Base-by-base conservation (phyloP, 2,329 filamentous ascomycete genomes). In the Fusarium tuaranense region DNA sequence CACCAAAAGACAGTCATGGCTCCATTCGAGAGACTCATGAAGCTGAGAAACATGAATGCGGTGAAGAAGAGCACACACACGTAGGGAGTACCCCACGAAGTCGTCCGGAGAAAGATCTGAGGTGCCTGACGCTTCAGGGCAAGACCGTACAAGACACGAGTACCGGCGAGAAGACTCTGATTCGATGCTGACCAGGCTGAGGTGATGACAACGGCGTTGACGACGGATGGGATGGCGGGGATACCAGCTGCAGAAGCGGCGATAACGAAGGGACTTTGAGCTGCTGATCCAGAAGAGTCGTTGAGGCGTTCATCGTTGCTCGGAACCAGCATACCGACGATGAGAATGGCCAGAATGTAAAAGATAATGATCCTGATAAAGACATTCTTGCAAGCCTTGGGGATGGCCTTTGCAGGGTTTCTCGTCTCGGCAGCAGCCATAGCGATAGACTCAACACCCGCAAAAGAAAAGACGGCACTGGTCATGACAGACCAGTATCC, bases 171-270 rank as follows among this genome's bases (percentile, higher is more conserved):
- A 38, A 95, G 84, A 78, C 88, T 90, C 74, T 92, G 90, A 75
- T 95, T 95, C 0, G 89, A 91, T 0, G 92, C 88, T 0, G 92
- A 94, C 83, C 90, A 92, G 0, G 92, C 92, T 0, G 92, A 93
- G 0, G 91, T 93, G 74, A 95, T 87, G 75, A 95, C 92, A 30
- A 95, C 87, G 39, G 92, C 93, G 80, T 96, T 96, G 82, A 95
- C 91, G 65, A 95, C 89, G 7, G 90, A 91, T 0, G 92, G 92
- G 6, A 95, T 88, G 8, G 88, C 91, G 6, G 85, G 86, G 67
- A 95, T 91, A 1, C 92, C 90, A 3, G 93, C 93, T 34, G 90
- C 88, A 13, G 88, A 86, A 41, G 92, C 91, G 20, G 93, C 93
- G 72, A 95, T 93, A 69, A 95, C 93, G 77, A 92, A 94, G 13